These are phyloP conservation scores for Fusarium sp. DNA, from an alignment of 2,329 filamentous ascomycete species.

Conservation along the genomic window DNA sequence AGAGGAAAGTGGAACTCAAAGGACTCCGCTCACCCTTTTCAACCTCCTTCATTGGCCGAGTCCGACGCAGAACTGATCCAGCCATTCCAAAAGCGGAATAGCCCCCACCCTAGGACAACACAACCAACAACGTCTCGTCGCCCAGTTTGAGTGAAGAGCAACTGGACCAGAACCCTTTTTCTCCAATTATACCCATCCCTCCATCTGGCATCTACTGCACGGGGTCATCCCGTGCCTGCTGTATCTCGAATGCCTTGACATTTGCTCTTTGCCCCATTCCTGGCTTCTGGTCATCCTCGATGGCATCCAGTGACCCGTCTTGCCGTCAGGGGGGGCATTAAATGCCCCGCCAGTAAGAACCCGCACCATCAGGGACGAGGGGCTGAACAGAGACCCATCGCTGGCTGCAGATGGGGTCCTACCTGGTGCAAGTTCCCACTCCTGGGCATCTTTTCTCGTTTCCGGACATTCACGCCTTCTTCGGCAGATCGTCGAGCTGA, in stretches of 20 bases:
- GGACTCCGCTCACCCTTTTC: background rate
- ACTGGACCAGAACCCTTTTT: background rate
- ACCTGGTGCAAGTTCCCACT: background rate
- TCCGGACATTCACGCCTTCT: background rate
- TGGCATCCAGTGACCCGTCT: background rate
- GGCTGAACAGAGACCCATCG: background rate
- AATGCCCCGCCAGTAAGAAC: background rate
- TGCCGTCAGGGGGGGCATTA: background rate
- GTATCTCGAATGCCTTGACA: background rate
- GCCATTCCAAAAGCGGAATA: background rate
- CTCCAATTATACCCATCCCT: background rate
- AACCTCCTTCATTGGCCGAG: background rate
- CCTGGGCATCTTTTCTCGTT: background rate
- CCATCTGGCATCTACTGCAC: background rate
- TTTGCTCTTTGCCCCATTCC: background rate
- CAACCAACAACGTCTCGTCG: constrained; percentile 3
- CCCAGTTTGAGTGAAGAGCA: constrained; percentile 1
- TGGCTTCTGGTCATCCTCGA: background rate
- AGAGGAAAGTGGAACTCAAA: background rate
- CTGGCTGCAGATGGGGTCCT: background rate
- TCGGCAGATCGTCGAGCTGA: constrained; percentile 1
- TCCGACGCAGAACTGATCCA: background rate
- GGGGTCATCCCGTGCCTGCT: background rate
- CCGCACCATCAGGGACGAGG: background rate
- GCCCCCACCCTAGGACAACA: background rate